Evolutionary conservation across 2,329 filamentous ascomycete species (phyloP), one percentile per base, ranked within the genome.

Genomic region (Talaromyces sp.): DNA sequence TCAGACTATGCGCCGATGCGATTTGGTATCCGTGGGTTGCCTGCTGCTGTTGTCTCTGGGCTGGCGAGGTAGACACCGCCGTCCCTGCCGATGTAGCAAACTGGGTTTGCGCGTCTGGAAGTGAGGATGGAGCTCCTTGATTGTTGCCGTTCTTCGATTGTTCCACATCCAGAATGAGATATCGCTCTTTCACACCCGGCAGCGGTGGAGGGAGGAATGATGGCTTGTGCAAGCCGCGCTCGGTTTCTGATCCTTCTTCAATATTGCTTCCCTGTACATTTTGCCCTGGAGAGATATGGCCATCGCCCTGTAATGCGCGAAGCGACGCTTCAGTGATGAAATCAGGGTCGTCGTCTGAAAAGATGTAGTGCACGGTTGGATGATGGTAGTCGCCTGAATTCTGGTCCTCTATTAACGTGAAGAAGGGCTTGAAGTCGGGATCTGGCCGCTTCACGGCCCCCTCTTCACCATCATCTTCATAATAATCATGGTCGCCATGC

Each of bases 301-400:
- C 77, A 47, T 47, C 44, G 61, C 78, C 59, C 72, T 85, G 75
- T 74, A 87, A 72, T 22, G 81, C 80, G 36, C 81, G 80, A 62
- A 88, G 74, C 5, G 83, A 82, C 1, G 89, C 87, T 42, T 86
- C 82, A 1, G 89, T 89, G 42, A 96, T 80, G 52, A 90, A 80
- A 54, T 93, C 89, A 1, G 87, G 85, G 71, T 97, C 92, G 75
- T 98, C 95, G 75, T 98, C 93, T 68, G 86, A 85, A 79, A 99
- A 98, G 70, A 98, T 84, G 78, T 98, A 98, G 78, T 93, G 92
- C 1, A 96, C 87, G 58, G 85, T 87, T 1, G 93, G 95, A 73
- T 98, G 93, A 69, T 91, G 83, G 64, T 91, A 90, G 53, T 90
- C 85, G 68, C 86, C 84, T 9, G 85, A 88, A n/a, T 85, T 84